Conservation (phyloP, 257 asterid species). For the Lavandula angustifolia region DNA sequence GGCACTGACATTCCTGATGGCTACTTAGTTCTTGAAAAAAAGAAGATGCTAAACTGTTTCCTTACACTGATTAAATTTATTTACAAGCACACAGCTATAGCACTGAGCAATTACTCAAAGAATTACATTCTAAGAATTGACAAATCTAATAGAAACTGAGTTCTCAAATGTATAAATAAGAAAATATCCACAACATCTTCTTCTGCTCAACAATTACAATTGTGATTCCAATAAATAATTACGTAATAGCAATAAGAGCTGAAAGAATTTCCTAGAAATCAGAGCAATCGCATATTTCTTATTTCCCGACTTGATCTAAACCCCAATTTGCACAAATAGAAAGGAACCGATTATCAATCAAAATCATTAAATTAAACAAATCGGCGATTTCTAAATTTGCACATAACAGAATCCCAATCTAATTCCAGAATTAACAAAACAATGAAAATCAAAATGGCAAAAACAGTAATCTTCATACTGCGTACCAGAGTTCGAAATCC, state of each 20-base stretch:
- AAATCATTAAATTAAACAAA: conserved; percentile 20
- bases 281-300: too few relatives aligned
- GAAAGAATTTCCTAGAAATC: not conserved
- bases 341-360: conserved; percentile 18
- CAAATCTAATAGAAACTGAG: conserved; percentile 3
- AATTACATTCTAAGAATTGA: conserved; percentile 13
- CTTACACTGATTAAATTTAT: not conserved
- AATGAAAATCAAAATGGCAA: not conserved
- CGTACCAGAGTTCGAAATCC: conserved; percentile 35
- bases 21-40: not conserved
- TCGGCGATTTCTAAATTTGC: conserved; percentile 10
- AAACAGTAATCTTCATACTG: not conserved
- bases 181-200: conserved; percentile 16
- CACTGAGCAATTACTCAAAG: not conserved
- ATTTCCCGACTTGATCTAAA: conserved; percentile 24
- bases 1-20: not conserved
- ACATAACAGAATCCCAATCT: conserved; percentile 20
- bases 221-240: not conserved
- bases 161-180: not conserved
- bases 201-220: conserved; percentile 8
- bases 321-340: conserved; percentile 8
- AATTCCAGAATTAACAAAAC: conserved; percentile 4
- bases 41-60: not conserved
- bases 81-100: conserved; percentile 10
- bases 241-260: not conserved